Base-by-base conservation (phyloP, 2,329 filamentous ascomycete species). In the Fusarium sp. region DNA sequence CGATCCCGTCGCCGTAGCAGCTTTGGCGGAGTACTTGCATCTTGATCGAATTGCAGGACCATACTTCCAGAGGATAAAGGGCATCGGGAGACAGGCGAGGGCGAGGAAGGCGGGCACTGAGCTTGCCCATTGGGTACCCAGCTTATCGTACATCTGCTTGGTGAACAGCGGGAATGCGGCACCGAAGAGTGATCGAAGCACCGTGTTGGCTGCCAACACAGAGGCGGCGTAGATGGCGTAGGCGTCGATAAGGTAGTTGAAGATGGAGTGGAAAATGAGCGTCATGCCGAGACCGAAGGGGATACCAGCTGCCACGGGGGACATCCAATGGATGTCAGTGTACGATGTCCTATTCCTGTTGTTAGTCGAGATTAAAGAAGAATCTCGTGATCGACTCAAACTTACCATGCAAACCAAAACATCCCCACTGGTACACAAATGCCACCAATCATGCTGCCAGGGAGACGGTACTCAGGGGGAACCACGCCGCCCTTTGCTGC, bases 191-290 rank as follows among this genome's bases (percentile, higher is more conserved):
- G 70, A 73, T 11, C 77, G 50, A 0, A 78, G 43, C 0, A 78
- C 72, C 0, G 77, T 69, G 33, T 78, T 78, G 16, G 92, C 93
- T 1, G 94, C 93, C 5, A 95, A 85, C 0, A 91, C 93, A 0
- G 91, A 94, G 0, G 93, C 93, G 0, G 94, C 93, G 71, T 92
- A 96, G 74, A 95, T 92, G 59, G 92, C 91, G 81, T 94, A 91
- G 2, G 90, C 83, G 78, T 94, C 92, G 73, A 94, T 89, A 14
- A 94, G 86, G 80, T 93, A 94, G 81, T 90, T 92, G 78, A 91
- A 88, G 43, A 91, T 83, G 3, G 86, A 85, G 13, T 93, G 82
- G 83, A 94, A 94, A 22, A 94, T 89, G 27, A 92, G 83, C 0
- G 92, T 89, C 64, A 89, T 81, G 8, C 88, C 91, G 71, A 87